Base-by-base conservation (phyloP, 495 filamentous ascomycete species). In the Hypoxylon rickii region DNA sequence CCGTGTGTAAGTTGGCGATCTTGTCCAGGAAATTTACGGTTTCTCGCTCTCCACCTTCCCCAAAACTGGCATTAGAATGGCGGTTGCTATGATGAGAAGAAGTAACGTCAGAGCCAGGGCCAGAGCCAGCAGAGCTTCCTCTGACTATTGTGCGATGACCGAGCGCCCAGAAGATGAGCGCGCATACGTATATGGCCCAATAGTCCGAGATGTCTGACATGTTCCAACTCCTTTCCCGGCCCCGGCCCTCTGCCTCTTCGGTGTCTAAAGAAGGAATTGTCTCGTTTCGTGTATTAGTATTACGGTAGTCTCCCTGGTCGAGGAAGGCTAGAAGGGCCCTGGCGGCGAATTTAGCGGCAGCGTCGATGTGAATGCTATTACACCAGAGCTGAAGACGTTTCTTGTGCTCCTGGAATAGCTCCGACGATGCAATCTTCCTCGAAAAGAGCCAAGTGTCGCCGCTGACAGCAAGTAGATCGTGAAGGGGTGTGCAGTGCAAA, bases 361-460 rank as follows among this genome's bases (percentile, higher is more conserved):
- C 51, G 15, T 34, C 49, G 31, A 56, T 56, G 8, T 63, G 48
- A 16, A 13, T 55, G 42, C 48, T 61, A 16, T 34, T 44, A 16
- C 44, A 65, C 77, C 77, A 79, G 3, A 42, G 15, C 29, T 68
- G 65, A 6, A 80, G 65, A 6, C 70, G 70, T 22, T 42, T 64
- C 58, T 72, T 67, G 44, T 73, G 73, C 38, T 71, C 69, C 36
- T 60, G 41, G 51, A 77, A 79, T 8, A 58, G 49, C 16, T 69
- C 61, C 5, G 55, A 62, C 0, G 61, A 61, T 3, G 72, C 48
- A 7, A 80, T 61, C 52, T 80, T 79, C 38, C 73, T 65, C 8
- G 71, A 67, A 50, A 77, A 79, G 29, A 77, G 58, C 76, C 76
- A 80, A 18, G 69, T 76, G 48, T 79, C 73, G 51, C 77, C 76